Evolutionary conservation across 1,284 basidiomycete genomes (phyloP).

Genomic region (Ceratobasidium theobromae): DNA sequence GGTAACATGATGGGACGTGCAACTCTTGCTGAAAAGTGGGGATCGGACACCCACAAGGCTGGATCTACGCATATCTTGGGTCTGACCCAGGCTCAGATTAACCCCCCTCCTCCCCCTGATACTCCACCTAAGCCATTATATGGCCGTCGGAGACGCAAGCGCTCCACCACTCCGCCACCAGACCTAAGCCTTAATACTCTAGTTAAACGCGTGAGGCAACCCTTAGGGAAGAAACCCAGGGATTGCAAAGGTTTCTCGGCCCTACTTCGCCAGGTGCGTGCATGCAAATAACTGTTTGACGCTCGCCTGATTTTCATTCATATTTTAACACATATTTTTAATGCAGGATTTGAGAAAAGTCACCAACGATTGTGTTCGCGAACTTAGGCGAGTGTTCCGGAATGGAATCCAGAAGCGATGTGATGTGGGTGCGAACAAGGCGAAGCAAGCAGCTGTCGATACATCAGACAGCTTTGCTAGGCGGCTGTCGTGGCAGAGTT

Average conservation of each 20-base stretch:
- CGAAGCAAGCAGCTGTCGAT: slow-evolving; percentile 49
- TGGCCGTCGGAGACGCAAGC: background rate
- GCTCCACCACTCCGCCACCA: background rate
- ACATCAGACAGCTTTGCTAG: slow-evolving; percentile 54
- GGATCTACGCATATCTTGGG: background rate
- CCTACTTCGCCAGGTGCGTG: slow-evolving; percentile 49
- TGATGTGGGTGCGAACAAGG: slow-evolving; percentile 52
- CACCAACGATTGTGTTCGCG: slow-evolving; percentile 27
- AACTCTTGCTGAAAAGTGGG: slow-evolving; percentile 55
- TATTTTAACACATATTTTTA: slow-evolving; percentile 4
- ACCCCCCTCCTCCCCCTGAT: background rate
- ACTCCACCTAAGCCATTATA: background rate
- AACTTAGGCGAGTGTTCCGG: slow-evolving; percentile 52
- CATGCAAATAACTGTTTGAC: background rate
- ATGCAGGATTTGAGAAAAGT: slow-evolving; percentile 50
- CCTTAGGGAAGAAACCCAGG: background rate
- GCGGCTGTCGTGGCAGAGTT: slow-evolving; percentile 60
- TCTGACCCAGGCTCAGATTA: background rate
- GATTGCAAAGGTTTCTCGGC: slow-evolving; percentile 48
- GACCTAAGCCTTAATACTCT: slow-evolving; percentile 6
- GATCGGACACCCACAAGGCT: slow-evolving; percentile 43
- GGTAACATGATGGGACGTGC: slow-evolving; percentile 54
- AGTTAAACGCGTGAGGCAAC: background rate
- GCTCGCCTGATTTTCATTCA: slow-evolving; percentile 8
- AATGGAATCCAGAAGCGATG: slow-evolving; percentile 62